Evolutionary conservation across 352 stramenopile genomes (phyloP).

Genomic region (Plasmopara viticola): DNA sequence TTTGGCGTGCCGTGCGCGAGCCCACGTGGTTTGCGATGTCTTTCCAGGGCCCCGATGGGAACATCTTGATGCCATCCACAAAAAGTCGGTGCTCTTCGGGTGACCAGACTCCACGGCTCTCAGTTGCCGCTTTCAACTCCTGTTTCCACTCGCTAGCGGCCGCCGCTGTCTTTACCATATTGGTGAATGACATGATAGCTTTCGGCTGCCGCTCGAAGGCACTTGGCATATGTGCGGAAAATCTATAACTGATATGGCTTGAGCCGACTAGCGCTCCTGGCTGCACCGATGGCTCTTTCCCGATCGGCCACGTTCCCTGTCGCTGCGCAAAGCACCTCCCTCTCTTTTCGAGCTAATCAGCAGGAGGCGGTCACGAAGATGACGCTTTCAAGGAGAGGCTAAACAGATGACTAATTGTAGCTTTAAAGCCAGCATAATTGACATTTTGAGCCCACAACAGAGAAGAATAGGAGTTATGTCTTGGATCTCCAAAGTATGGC

Average conservation of each 20-base stretch:
- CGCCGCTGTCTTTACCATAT: constrained; percentile 24
- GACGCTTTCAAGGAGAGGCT: constrained; percentile 21
- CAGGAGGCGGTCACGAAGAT: constrained; percentile 9
- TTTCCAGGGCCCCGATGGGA: constrained; percentile 69
- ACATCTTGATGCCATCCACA: constrained; percentile 71
- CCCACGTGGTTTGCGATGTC: constrained; percentile 68
- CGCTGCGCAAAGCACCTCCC: constrained; percentile 15
- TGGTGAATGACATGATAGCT: constrained; percentile 27
- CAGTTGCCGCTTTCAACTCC: constrained; percentile 31
- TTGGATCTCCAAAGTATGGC: not conserved
- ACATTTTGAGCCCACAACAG: constrained; percentile 1
- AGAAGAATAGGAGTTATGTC: constrained; percentile 2
- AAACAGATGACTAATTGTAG: constrained; percentile 7
- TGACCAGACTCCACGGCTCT: constrained; percentile 66
- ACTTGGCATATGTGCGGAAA: constrained; percentile 32
- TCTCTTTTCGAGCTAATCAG: constrained; percentile 16
- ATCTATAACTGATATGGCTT: constrained; percentile 52
- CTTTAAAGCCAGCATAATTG: constrained; percentile 9
- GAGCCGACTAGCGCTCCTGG: constrained; percentile 5
- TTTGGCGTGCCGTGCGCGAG: constrained; percentile 65
- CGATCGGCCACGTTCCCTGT: constrained; percentile 16
- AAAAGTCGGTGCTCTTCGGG: constrained; percentile 71
- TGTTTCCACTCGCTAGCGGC: constrained; percentile 21
- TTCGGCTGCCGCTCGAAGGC: constrained; percentile 3
- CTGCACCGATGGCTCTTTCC: constrained; percentile 7